A percentile compares a stretch with the other conserved stretches of the same genome.
phyloP scores from a whole-genome alignment of 2,329 filamentous ascomycete species.

The Coniosporium tulheliwenetii region DNA sequence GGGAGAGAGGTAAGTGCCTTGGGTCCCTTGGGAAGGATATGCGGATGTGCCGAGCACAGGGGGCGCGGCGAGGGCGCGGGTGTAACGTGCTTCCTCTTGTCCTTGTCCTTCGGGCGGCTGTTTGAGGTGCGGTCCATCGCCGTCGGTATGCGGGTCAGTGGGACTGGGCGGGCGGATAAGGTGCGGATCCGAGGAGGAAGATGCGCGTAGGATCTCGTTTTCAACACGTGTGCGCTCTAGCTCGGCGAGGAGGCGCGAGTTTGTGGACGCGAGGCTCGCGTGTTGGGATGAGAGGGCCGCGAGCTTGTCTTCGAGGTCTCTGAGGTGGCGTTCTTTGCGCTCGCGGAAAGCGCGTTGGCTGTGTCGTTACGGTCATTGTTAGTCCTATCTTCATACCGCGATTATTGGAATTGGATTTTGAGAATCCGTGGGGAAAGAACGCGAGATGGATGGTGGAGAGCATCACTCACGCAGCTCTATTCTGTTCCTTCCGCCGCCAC shows the following conservation, averaged over 20 bases:
- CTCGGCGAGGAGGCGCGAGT: slow-evolving; percentile 71
- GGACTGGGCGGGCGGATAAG: slow-evolving; percentile 23
- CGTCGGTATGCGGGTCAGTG: slow-evolving; percentile 12
- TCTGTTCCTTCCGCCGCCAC: slow-evolving; percentile 52
- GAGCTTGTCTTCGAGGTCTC: slow-evolving; percentile 80
- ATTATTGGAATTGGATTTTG: neutral
- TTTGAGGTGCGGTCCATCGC: slow-evolving; percentile 6
- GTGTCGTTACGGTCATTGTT: slow-evolving; percentile 3
- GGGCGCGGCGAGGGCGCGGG: slow-evolving; percentile 40
- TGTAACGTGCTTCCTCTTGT: slow-evolving; percentile 1
- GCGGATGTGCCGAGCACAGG: slow-evolving; percentile 30
- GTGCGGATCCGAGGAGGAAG: slow-evolving; percentile 35
- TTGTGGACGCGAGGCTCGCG: slow-evolving; percentile 59
- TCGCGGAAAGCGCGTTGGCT: slow-evolving; percentile 95
- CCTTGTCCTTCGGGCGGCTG: neutral
- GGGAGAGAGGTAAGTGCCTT: slow-evolving; percentile 55
- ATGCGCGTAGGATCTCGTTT: slow-evolving; percentile 83
- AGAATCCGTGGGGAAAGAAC: slow-evolving; percentile 1
- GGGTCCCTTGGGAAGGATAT: slow-evolving; percentile 37
- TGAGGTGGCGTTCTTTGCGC: slow-evolving; percentile 86
- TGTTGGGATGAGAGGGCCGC: slow-evolving; percentile 60
- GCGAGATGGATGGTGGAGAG: slow-evolving; percentile 1
- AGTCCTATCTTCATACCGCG: slow-evolving; percentile 1
- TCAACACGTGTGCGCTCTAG: slow-evolving; percentile 75
- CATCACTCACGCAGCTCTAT: slow-evolving; percentile 51